Conservation (phyloP, 1,284 basidiomycete genomes). For the Ustanciosporium gigantosporum region DNA sequence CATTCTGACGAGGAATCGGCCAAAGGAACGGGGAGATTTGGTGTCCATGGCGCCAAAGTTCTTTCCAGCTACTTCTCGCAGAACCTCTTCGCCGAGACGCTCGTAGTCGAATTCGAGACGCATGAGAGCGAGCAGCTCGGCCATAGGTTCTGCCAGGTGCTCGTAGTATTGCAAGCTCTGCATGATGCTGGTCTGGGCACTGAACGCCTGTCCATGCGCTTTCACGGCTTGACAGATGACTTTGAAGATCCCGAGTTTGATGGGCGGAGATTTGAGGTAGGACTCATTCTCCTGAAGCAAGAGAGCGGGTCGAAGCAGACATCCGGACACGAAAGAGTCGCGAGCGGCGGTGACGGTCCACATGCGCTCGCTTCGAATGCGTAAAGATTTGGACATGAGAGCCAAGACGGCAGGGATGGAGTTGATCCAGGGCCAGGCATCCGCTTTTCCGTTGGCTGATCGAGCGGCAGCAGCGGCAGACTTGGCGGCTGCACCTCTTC, state of each 20-base stretch:
- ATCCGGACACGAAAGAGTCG: slow-evolving; percentile 56
- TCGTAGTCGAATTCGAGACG: slow-evolving; percentile 85
- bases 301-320: slow-evolving; percentile 71
- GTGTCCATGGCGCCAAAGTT: slow-evolving; percentile 79
- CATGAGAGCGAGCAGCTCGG: slow-evolving; percentile 80
- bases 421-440: slow-evolving; percentile 47
- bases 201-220: slow-evolving; percentile 76
- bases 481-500: slow-evolving; percentile 24
- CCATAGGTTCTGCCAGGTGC: slow-evolving; percentile 90
- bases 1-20: slow-evolving; percentile 79
- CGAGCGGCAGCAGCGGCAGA: slow-evolving; percentile 24
- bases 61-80: slow-evolving; percentile 79
- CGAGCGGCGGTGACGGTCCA: slow-evolving; percentile 51
- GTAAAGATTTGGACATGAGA: slow-evolving; percentile 45
- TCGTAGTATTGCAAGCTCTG: slow-evolving; percentile 92
- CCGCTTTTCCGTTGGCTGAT: slow-evolving; percentile 29
- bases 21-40: slow-evolving; percentile 85
- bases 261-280: slow-evolving; percentile 79
- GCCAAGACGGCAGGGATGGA: slow-evolving; percentile 50
- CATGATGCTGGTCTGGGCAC: slow-evolving; percentile 79
- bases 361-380: slow-evolving; percentile 46
- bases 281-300: slow-evolving; percentile 81
- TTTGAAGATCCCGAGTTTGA: slow-evolving; percentile 78
- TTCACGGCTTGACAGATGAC: slow-evolving; percentile 91
- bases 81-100: slow-evolving; percentile 85